phyloP scores from a whole-genome alignment of 2,329 filamentous ascomycete species.

The Zopfia rhizophila region DNA sequence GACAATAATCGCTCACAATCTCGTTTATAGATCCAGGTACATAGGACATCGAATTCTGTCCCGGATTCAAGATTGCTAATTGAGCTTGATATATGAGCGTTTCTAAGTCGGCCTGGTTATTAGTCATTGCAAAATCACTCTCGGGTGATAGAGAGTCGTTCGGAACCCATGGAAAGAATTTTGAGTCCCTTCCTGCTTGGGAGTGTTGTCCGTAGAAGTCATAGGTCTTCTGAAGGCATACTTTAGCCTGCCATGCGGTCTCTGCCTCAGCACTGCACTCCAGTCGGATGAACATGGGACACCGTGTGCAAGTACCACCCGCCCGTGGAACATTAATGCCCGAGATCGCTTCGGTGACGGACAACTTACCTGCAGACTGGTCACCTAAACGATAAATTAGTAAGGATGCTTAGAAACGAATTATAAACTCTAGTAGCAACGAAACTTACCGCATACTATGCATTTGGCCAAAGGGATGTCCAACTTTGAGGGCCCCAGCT shows the following conservation, averaged over 20 bases:
- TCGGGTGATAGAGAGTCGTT: constrained; percentile 52
- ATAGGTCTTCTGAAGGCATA: constrained; percentile 75
- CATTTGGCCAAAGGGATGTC: constrained; percentile 77
- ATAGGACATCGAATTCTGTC: constrained; percentile 51
- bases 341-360: constrained; percentile 58
- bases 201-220: constrained; percentile 58
- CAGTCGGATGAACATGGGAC: constrained; percentile 81
- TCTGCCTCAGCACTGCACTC: constrained; percentile 61
- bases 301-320: constrained; percentile 80
- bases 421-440: no score
- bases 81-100: constrained; percentile 78
- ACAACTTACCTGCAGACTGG: constrained; percentile 86
- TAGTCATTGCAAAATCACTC: constrained; percentile 71
- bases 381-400: constrained; percentile 58
- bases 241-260: constrained; percentile 70
- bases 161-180: constrained; percentile 74
- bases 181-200: constrained; percentile 57
- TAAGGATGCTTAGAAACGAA: no score
- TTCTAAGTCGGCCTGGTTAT: constrained; percentile 71
- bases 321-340: constrained; percentile 78
- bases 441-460: constrained; percentile 75
- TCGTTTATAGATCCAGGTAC: constrained; percentile 10
- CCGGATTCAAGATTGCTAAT: constrained; percentile 77
- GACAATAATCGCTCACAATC: constrained; percentile 27
- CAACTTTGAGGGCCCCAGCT: constrained; percentile 76